Evolutionary conservation across 164 flowering plant species (phyloP).

Genomic region (Vitis rupestris): DNA sequence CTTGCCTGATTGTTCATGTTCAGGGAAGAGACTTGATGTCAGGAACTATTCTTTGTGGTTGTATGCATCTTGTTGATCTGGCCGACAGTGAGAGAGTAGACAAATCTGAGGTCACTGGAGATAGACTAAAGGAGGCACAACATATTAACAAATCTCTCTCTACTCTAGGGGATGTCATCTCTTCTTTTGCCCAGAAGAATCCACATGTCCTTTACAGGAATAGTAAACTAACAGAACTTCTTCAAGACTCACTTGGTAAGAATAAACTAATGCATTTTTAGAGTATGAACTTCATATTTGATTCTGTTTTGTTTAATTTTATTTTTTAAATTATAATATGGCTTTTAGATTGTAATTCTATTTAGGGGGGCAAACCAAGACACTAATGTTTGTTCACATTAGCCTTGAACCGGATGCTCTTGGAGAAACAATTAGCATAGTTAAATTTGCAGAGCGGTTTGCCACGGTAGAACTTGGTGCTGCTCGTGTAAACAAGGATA

Average conservation of each 20-base stretch:
- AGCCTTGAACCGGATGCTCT: constrained; percentile 74
- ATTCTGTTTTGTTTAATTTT: neutral
- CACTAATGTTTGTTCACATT: constrained; percentile 94
- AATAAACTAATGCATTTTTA: neutral
- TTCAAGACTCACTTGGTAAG: constrained; percentile 89
- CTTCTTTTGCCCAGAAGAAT: constrained; percentile 84
- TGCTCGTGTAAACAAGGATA: constrained; percentile 58
- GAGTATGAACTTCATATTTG: neutral
- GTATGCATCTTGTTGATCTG: constrained; percentile 88
- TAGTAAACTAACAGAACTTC: constrained; percentile 76
- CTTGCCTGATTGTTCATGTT: constrained; percentile 88
- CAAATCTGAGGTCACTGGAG: constrained; percentile 89
- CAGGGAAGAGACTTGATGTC: constrained; percentile 77
- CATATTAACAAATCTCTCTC: constrained; percentile 88
- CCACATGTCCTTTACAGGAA: constrained; percentile 89
- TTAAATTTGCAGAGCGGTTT: constrained; percentile 82
- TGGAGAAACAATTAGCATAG: constrained; percentile 75
- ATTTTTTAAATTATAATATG: neutral
- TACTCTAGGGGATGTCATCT: constrained; percentile 89
- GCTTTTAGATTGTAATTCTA: neutral
- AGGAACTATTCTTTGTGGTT: constrained; percentile 66
- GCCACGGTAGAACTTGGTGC: constrained; percentile 68
- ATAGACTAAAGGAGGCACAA: constrained; percentile 90
- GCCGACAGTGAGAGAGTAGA: constrained; percentile 93
- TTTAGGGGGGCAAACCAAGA: constrained; percentile 93